These are phyloP conservation scores for Syzygium aromaticum DNA, from an alignment of 345 rosid genomes.

Conservation along the genomic window DNA sequence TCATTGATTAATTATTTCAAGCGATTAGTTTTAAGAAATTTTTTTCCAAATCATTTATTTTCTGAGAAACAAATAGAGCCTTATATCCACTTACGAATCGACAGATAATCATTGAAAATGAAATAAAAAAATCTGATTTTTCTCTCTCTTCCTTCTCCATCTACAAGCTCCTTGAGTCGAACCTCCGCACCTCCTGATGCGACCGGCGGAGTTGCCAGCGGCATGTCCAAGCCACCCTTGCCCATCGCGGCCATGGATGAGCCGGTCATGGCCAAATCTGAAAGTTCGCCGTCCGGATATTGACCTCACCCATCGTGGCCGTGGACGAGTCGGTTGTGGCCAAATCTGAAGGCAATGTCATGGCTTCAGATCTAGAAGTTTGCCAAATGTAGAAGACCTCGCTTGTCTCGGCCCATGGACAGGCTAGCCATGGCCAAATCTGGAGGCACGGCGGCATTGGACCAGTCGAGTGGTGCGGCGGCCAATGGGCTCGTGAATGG, in stretches of 20 bases:
- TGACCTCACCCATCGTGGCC: background rate
- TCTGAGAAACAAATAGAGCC: no score
- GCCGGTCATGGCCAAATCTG: background rate
- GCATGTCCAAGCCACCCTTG: background rate
- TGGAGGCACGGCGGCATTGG: background rate
- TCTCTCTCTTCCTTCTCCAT: background rate
- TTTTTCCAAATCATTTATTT: no score
- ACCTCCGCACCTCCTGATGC: background rate
- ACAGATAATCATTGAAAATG: background rate
- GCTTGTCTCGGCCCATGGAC: background rate
- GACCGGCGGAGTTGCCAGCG: background rate
- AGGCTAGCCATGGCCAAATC: background rate
- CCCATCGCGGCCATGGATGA: background rate
- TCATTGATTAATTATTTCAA: no score
- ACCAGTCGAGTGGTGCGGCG: background rate
- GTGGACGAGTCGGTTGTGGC: no score
- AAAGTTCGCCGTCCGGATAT: background rate
- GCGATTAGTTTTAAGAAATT: no score
- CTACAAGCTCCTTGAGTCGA: background rate
- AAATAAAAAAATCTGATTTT: background rate
- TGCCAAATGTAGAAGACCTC: background rate
- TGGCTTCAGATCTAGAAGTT: background rate
- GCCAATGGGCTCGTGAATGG: background rate
- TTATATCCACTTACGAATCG: background rate
- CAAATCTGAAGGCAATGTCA: background rate